Conservation (phyloP, 2,329 filamentous ascomycete genomes). For the Sporothrix phasma region DNA sequence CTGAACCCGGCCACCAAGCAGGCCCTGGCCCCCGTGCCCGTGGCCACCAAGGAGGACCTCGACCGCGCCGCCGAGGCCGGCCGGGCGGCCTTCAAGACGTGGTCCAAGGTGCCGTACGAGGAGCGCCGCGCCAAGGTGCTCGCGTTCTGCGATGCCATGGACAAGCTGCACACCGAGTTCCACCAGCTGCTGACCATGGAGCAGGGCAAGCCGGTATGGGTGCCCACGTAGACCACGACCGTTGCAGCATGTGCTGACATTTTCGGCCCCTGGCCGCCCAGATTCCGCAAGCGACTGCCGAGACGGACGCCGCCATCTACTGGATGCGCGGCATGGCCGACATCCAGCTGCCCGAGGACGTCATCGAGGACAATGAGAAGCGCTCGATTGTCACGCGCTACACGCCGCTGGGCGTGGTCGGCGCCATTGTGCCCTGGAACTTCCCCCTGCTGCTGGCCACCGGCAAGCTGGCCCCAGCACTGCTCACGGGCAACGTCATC, state of each 20-base stretch:
- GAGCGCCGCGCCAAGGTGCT: constrained; percentile 21
- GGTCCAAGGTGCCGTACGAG: constrained; percentile 28
- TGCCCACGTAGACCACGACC: too few species aligned
- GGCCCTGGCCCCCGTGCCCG: constrained; percentile 29
- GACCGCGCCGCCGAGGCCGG: constrained; percentile 31
- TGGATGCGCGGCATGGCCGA: constrained; percentile 16
- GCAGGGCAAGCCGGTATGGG: constrained; percentile 20
- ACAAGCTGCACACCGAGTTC: constrained; percentile 21
- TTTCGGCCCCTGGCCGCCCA: too few species aligned
- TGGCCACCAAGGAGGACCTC: constrained; percentile 30
- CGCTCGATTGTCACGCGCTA: neutral
- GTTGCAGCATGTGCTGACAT: too few species aligned
- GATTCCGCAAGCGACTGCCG: constrained; percentile 11
- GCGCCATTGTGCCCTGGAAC: constrained; percentile 27
- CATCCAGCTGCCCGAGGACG: neutral
- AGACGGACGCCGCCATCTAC: constrained; percentile 17
- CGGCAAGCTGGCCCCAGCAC: constrained; percentile 46
- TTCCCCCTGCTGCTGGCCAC: neutral
- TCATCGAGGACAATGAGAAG: neutral
- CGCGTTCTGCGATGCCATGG: constrained; percentile 27
- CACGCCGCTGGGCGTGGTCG: constrained; percentile 21
- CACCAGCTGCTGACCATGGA: constrained; percentile 19
- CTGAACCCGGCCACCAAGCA: constrained; percentile 29
- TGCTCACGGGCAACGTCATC: constrained; percentile 46
- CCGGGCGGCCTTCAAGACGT: constrained; percentile 28